phyloP scores from a whole-genome alignment of 2,329 filamentous ascomycete genomes.

The Pezicula rhizophila region DNA sequence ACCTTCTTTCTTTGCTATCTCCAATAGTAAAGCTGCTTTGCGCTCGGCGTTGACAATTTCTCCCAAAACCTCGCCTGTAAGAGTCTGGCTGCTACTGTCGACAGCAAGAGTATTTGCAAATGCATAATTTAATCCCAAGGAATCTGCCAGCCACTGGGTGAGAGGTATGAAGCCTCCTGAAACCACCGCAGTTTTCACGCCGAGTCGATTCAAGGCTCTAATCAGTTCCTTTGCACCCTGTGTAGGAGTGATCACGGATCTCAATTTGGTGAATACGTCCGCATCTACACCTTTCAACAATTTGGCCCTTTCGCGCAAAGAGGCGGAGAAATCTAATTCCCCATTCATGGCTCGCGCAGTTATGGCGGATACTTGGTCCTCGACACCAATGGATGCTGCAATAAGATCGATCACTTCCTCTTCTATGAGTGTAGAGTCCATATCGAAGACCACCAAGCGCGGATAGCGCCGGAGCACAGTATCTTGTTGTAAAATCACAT shows the following conservation, averaged over 20 bases:
- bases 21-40: conserved; percentile 64
- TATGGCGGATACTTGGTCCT: conserved; percentile 77
- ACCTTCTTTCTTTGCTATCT: conserved; percentile 63
- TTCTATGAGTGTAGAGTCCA: conserved; percentile 96
- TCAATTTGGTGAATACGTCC: conserved; percentile 72
- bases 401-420: conserved; percentile 98
- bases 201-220: conserved; percentile 66
- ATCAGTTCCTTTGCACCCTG: conserved; percentile 73
- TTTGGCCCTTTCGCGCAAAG: conserved; percentile 72
- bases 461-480: conserved; percentile 72
- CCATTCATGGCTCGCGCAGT: conserved; percentile 93
- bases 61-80: conserved; percentile 69
- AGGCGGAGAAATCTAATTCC: conserved; percentile 84
- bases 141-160: conserved; percentile 75
- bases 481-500: conserved; percentile 72
- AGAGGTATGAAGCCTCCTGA: conserved; percentile 90
- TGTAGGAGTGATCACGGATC: conserved; percentile 71
- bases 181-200: conserved; percentile 82
- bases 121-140: conserved; percentile 81
- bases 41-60: conserved; percentile 70
- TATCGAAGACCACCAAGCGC: conserved; percentile 89
- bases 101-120: conserved; percentile 79
- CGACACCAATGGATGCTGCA: conserved; percentile 76
- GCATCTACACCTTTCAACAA: conserved; percentile 76
- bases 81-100: conserved; percentile 43